Conservation (phyloP, 1,284 basidiomycete species). For the Austroboletus niveus region DNA sequence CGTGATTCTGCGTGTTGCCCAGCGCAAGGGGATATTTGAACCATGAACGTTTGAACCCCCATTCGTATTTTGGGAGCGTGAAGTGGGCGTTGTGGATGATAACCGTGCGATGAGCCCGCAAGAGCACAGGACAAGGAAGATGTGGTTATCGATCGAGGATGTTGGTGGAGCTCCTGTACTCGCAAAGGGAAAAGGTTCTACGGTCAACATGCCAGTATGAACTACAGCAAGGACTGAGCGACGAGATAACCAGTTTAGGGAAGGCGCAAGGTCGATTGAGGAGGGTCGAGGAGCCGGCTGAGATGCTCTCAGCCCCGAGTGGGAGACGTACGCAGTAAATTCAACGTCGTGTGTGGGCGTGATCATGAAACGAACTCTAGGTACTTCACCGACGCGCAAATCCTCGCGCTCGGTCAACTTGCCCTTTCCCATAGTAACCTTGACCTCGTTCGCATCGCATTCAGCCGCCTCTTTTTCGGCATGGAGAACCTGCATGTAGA, state of each 20-base stretch:
- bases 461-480: slow-evolving; percentile 54
- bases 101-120: slow-evolving; percentile 42
- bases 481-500: slow-evolving; percentile 65
- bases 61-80: slow-evolving; percentile 22
- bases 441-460: slow-evolving; percentile 47
- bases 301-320: slow-evolving; percentile 70
- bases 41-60: slow-evolving; percentile 43
- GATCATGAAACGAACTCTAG: slow-evolving; percentile 48
- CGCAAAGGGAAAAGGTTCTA: slow-evolving; percentile 77
- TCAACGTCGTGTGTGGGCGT: slow-evolving; percentile 83
- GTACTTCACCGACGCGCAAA: slow-evolving; percentile 17
- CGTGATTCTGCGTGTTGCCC: slow-evolving; percentile 28
- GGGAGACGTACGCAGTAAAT: slow-evolving; percentile 64
- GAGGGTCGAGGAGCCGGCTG: slow-evolving; percentile 50
- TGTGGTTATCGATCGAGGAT: slow-evolving; percentile 26
- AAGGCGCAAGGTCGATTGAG: slow-evolving; percentile 78
- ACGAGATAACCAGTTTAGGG: slow-evolving; percentile 90
- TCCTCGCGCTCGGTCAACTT: slow-evolving; percentile 56
- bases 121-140: slow-evolving; percentile 22
- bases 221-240: slow-evolving; percentile 86
- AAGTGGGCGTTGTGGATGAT: slow-evolving; percentile 16
- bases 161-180: slow-evolving; percentile 46
- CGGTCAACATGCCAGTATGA: slow-evolving; percentile 82
- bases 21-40: slow-evolving; percentile 52
- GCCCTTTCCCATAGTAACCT: slow-evolving; percentile 58